These are phyloP conservation scores for Anisodus tanguticus DNA, from an alignment of 257 asterid genomes.

Conservation along the genomic window DNA sequence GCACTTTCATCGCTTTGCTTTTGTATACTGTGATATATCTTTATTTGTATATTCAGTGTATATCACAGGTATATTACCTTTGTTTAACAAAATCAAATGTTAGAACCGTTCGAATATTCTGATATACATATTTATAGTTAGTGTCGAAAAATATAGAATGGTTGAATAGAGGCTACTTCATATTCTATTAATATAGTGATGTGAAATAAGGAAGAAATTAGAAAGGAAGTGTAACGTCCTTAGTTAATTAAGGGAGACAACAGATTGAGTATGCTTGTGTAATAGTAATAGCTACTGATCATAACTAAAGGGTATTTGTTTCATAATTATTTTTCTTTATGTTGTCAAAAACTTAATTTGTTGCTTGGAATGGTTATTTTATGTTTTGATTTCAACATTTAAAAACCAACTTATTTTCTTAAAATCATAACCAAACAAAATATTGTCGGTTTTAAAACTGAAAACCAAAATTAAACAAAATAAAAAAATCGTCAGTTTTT, in stretches of 20 bases:
- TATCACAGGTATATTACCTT: no score
- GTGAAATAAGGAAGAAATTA: not conserved
- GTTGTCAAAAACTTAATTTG: not conserved
- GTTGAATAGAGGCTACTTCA: not conserved
- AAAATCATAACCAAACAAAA: no score
- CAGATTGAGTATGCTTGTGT: not conserved
- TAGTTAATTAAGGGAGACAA: not conserved
- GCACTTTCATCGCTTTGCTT: no score
- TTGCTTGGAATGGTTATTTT: no score
- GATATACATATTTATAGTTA: not conserved
- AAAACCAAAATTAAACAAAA: no score
- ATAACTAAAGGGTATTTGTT: not conserved
- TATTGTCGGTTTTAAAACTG: no score
- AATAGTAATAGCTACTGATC: not conserved
- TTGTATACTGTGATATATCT: no score
- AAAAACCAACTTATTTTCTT: no score
- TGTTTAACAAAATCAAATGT: no score
- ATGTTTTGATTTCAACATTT: no score
- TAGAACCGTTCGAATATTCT: not conserved
- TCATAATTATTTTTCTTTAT: not conserved
- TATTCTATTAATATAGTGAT: not conserved
- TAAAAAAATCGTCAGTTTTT: no score
- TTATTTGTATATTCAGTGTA: no score
- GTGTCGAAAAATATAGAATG: not conserved
- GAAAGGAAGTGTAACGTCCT: not conserved